phyloP scores from a whole-genome alignment of 169 alveolate genomes.

The Sarcocystis neurona region DNA sequence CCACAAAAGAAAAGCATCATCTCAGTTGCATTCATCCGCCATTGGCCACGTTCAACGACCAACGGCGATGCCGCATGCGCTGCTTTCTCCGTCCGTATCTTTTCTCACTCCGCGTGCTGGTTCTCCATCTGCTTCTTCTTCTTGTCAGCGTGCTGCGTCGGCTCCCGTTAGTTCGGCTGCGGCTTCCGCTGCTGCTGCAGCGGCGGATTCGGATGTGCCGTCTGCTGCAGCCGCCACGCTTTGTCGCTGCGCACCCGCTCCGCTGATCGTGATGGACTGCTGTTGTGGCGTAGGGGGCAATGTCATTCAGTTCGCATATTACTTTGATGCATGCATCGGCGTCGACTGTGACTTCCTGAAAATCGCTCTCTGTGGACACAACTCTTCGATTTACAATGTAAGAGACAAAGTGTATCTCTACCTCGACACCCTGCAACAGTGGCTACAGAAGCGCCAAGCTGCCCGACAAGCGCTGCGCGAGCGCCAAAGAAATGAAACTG shows the following conservation, averaged over 20 bases:
- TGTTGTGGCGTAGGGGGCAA: slow-evolving; percentile 63
- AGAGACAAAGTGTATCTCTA: slow-evolving; percentile 12
- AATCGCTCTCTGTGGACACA: slow-evolving; percentile 47
- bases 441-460: slow-evolving; percentile 8
- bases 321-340: slow-evolving; percentile 51
- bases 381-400: slow-evolving; percentile 16
- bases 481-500: no score
- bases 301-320: slow-evolving; percentile 48
- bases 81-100: no score
- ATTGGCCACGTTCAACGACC: no score
- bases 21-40: no score
- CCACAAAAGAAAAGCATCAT: no score
- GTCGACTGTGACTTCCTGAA: slow-evolving; percentile 49
- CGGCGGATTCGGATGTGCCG: not conserved
- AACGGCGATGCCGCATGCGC: no score
- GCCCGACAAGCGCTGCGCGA: not conserved
- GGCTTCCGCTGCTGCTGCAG: slow-evolving; percentile 13
- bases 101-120: no score
- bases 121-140: no score
- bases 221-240: no score
- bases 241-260: no score
- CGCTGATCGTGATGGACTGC: slow-evolving; percentile 44
- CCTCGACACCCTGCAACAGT: slow-evolving; percentile 6
- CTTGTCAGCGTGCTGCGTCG: not conserved
- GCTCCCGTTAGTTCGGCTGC: not conserved